Percentiles rank a stretch among this genome's conserved stretches.
Evolutionary conservation across 2,329 filamentous ascomycete species (phyloP).

Genomic region (Falciphora oryzae): DNA sequence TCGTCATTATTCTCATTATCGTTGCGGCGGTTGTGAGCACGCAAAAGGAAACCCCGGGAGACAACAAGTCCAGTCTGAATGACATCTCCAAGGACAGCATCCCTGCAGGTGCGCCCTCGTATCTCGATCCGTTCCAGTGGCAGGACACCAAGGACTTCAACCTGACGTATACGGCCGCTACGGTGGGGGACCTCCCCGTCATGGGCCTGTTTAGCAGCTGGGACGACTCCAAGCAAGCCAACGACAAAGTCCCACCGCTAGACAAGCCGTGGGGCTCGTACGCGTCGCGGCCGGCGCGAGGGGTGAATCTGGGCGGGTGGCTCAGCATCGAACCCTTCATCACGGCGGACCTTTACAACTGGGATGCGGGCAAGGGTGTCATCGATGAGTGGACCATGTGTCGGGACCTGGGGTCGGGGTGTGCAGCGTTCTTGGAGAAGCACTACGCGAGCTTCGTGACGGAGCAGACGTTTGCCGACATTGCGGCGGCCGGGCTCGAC

Average conservation of each 20-base stretch:
- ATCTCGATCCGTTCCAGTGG: conserved; percentile 88
- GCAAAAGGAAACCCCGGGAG: conserved; percentile 47
- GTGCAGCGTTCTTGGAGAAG: conserved; percentile 67
- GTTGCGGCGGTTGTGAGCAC: conserved; percentile 57
- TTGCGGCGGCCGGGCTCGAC: conserved; percentile 82
- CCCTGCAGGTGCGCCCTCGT: conserved; percentile 62
- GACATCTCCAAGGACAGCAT: conserved; percentile 50
- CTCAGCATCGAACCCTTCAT: conserved; percentile 92
- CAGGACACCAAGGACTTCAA: conserved; percentile 88
- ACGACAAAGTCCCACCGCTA: conserved; percentile 72
- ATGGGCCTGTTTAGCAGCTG: conserved; percentile 84
- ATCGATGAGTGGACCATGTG: conserved; percentile 86
- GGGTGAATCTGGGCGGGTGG: conserved; percentile 93
- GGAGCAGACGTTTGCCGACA: conserved; percentile 77
- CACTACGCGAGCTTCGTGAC: conserved; percentile 90
- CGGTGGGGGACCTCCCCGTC: conserved; percentile 78
- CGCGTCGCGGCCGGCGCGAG: conserved; percentile 70
- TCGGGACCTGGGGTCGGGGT: conserved; percentile 61
- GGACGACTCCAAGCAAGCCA: conserved; percentile 77
- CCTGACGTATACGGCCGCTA: conserved; percentile 81
- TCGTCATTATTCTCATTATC: conserved; percentile 62
- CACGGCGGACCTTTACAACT: conserved; percentile 80
- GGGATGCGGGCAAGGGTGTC: conserved; percentile 57
- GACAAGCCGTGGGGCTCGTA: conserved; percentile 73
- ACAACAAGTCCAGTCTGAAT: conserved; percentile 40